Evolutionary conservation across 306 rosid species (phyloP).

Genomic region (Begonia fuchsioides): DNA sequence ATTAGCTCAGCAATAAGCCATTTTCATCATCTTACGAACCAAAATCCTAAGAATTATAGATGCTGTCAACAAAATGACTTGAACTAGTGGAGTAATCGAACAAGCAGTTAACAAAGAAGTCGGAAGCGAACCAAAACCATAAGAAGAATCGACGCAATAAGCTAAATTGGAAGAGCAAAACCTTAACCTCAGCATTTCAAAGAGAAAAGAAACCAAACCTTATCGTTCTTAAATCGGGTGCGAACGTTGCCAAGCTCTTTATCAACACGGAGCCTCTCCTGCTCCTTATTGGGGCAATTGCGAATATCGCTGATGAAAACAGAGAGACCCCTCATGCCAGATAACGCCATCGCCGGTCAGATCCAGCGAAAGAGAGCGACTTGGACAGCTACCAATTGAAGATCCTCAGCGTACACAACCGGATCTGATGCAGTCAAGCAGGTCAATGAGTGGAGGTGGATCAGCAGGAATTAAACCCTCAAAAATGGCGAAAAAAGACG

Average conservation of each 20-base stretch:
- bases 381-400: conserved; percentile 19
- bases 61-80: background rate
- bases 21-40: conserved; percentile 3
- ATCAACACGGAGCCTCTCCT: conserved; percentile 90
- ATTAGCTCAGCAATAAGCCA: background rate
- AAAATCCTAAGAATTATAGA: conserved; percentile 3
- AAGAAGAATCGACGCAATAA: background rate
- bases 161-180: background rate
- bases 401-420: conserved; percentile 26
- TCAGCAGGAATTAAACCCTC: conserved; percentile 16
- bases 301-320: conserved; percentile 95
- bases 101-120: background rate
- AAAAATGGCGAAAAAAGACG: conserved; percentile 1
- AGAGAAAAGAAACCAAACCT: conserved; percentile 51
- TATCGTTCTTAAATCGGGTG: conserved; percentile 94
- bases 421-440: conserved; percentile 35
- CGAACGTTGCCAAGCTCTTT: conserved; percentile 98
- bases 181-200: background rate
- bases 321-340: conserved; percentile 98
- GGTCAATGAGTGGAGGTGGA: conserved; percentile 9
- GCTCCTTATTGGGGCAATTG: conserved; percentile 96
- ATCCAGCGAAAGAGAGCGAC: conserved; percentile 28
- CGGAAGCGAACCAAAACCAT: conserved; percentile 5
- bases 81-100: background rate
- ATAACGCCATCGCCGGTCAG: conserved; percentile 79